Conservation (phyloP, 257 asterid genomes). For the Agastache rugosa region DNA sequence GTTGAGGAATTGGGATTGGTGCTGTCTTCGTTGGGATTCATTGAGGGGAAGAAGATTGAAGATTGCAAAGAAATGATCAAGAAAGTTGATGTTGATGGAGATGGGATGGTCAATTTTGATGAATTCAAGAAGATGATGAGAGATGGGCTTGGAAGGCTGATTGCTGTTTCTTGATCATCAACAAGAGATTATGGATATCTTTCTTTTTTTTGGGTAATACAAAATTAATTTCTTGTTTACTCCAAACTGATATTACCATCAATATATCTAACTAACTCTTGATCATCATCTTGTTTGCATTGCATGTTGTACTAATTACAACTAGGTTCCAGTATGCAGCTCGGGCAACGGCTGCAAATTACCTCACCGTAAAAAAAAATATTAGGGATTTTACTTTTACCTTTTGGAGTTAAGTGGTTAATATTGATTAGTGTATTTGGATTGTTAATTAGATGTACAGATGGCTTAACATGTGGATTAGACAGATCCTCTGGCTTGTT, state of each 20-base stretch:
- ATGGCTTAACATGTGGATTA: slow-evolving; percentile 29
- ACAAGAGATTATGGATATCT: background rate
- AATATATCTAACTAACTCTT: slow-evolving; percentile 18
- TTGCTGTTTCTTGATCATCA: slow-evolving; percentile 49
- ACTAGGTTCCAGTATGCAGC: background rate
- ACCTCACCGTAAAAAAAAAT: background rate
- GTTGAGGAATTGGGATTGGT: slow-evolving; percentile 78
- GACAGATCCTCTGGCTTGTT: slow-evolving; percentile 18
- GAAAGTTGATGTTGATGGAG: slow-evolving; percentile 82
- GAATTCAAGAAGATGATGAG: slow-evolving; percentile 85
- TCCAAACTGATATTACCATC: too few species aligned
- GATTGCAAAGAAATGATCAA: slow-evolving; percentile 80
- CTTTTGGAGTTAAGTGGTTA: background rate
- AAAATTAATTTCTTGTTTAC: background rate
- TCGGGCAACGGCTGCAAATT: too few species aligned
- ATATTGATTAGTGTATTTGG: slow-evolving; percentile 16
- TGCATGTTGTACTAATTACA: background rate
- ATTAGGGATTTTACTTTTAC: background rate
- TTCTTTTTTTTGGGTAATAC: background rate
- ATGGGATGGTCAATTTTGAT: slow-evolving; percentile 83
- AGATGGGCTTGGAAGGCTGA: slow-evolving; percentile 48
- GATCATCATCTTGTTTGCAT: slow-evolving; percentile 3
- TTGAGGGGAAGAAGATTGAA: slow-evolving; percentile 64
- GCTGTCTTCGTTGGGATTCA: slow-evolving; percentile 67
- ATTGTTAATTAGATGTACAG: slow-evolving; percentile 28